Evolutionary conservation across 2,329 filamentous ascomycete species (phyloP), one percentile per base, ranked within the genome.

Genomic region (Fusarium sp.): DNA sequence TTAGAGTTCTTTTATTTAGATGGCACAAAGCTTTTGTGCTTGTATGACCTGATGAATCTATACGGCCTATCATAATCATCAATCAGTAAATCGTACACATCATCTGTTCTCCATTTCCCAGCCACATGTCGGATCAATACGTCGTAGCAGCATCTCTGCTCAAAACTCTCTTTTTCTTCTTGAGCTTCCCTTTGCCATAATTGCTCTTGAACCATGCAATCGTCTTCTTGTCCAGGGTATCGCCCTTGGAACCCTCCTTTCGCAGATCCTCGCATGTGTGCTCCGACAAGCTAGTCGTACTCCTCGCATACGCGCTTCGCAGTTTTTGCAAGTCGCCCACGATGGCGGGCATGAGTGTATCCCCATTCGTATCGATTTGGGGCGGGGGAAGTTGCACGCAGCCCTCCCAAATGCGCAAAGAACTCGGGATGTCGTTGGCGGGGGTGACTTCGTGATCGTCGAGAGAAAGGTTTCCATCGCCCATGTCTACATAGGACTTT

Each of bases 311-410:
- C 9, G 13, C 40, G 12, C 35, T 62, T n/a, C 72, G 69, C 33
- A 68, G 23, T 23, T 41, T 46, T 17, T 74, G 71, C 12, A 76
- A n/a, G 13, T 69, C 58, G 8, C 45, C 32, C 15, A 77, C 72
- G 1, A 76, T 38, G 7, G 58, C 7, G 3, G 75, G 73, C 10
- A 76, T 60, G 17, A 33, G 46, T 6, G 50, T n/a, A 3, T 54
- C 50, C 10, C 70, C 76, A 10, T 60, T 18, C 7, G 45, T 35
- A n/a, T 74, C 69, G 5, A 72, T n/a, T 3, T 65, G 44, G 1
- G 78, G 77, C 2, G 75, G 71, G 5, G 78, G 77, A 4, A 76
- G 69, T 32, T 78, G 76, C 6, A 78, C 61, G 11, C 74, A 74
- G 6, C 77, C 75, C 35, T 78, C 56, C 64, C 44, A 69, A 10